Base-by-base conservation (phyloP, 2,329 filamentous ascomycete species). In the Ceratocystis smalleyi region DNA sequence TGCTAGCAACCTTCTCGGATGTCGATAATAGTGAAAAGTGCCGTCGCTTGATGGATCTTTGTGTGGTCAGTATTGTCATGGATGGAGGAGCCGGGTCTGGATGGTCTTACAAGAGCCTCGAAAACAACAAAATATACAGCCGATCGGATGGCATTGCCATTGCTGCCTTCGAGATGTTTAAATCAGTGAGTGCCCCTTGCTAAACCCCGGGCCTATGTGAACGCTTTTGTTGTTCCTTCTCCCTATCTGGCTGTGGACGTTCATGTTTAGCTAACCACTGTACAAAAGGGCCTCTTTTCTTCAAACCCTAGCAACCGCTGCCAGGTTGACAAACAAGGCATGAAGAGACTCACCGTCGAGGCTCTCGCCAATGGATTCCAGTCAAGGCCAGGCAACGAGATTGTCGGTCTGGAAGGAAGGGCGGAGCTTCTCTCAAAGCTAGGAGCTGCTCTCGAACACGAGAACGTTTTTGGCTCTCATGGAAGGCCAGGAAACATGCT, bases 401-500 rank as follows among this genome's bases (percentile, higher is more conserved):
- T 99, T 68, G 86, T 89, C 49, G 92, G 94, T 2, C 76, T 97
- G 1, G 86, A 95, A 72, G 92, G 92, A 57, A 84, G 94, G 65
- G 86, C 91, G 3, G 85, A 86, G 19, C 80, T 99, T 57, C 77
- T 99, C 49, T 80, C 89, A 49, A 81, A 87, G 61, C 80, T 99
- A 1, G 84, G 84, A 12, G 80, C 85, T 68, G 91, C 92, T 4
- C 76, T 99, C 64, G 81, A 86, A 68, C 91, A 92, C 71, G 80
- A 83, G 66, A 87, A 94, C 61, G 87, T 90, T 69, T 99, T 96
- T 74, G 92, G 92, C 27, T 79, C 82, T 1, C 85, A 91, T 71
- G 88, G 86, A 62, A 82, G 94, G 65, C 94, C 94, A 10, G 94
- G 94, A 69, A 95, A 96, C 73, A 91, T 99, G 85, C 84, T 97